phyloP scores from a whole-genome alignment of 305 asterid species.

The Solanum chacoense region DNA sequence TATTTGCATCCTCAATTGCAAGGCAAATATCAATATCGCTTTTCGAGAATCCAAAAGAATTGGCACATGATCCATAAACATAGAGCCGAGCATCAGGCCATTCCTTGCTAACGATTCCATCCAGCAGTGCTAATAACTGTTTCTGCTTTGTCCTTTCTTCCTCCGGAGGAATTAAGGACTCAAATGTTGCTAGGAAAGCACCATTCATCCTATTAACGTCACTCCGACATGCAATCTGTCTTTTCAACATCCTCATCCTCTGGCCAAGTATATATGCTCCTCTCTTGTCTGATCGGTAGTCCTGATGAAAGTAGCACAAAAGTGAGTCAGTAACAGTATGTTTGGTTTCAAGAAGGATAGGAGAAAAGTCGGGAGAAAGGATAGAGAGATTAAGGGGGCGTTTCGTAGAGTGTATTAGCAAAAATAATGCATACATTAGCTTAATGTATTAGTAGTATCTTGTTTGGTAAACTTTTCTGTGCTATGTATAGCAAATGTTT shows the following conservation, averaged over 20 bases:
- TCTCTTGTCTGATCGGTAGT: constrained; percentile 75
- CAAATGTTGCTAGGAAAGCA: constrained; percentile 51
- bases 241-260: constrained; percentile 54
- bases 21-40: constrained; percentile 93
- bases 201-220: constrained; percentile 44
- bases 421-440: not conserved
- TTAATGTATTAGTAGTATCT: not conserved
- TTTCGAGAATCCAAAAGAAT: constrained; percentile 87
- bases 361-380: not conserved
- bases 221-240: constrained; percentile 38
- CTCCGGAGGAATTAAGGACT: constrained; percentile 74
- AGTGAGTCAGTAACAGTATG: not conserved
- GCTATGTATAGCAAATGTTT: too few species aligned
- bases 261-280: constrained; percentile 68
- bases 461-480: not conserved
- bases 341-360: not conserved
- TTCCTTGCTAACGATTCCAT: constrained; percentile 56
- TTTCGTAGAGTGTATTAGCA: not conserved
- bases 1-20: constrained; percentile 41
- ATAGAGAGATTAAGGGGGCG: not conserved
- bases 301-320: constrained; percentile 33
- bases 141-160: constrained; percentile 89
- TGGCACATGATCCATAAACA: constrained; percentile 95
- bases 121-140: constrained; percentile 47
- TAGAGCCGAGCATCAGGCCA: constrained; percentile 79